Conservation (phyloP, 164 flowering plant species). For the Aristolochia californica region DNA sequence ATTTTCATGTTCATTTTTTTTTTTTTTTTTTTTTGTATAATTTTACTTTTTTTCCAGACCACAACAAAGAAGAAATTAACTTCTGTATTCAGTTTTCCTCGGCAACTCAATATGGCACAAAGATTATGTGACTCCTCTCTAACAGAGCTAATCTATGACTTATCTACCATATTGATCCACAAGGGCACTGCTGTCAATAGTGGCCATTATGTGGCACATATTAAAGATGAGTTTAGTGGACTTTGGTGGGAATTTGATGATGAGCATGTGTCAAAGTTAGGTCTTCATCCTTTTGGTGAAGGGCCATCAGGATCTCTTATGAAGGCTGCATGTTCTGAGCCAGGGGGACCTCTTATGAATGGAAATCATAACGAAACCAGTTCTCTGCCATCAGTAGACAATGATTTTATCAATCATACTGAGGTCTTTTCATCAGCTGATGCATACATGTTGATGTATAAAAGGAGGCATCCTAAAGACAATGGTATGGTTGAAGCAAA, state of each 20-base stretch:
- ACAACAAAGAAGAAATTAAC: conserved; percentile 87
- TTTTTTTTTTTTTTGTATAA: not conserved
- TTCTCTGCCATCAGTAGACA: conserved; percentile 22
- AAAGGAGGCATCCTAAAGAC: conserved; percentile 21
- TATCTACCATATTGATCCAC: conserved; percentile 88
- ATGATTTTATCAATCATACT: conserved; percentile 10
- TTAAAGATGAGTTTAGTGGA: conserved; percentile 71
- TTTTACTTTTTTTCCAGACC: conserved; percentile 40
- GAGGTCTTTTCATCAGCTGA: conserved; percentile 71
- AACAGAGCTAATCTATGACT: conserved; percentile 44
- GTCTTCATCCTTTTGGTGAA: conserved; percentile 78
- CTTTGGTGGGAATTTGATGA: conserved; percentile 99
- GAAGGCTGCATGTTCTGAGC: conserved; percentile 17
- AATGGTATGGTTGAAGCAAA: conserved; percentile 15
- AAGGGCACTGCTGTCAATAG: conserved; percentile 89
- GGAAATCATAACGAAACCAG: conserved; percentile 21
- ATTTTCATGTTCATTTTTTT: not conserved
- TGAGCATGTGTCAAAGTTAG: conserved; percentile 74
- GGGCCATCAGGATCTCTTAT: conserved; percentile 33
- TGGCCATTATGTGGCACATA: conserved; percentile 92
- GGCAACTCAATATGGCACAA: conserved; percentile 53
- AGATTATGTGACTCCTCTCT: conserved; percentile 47
- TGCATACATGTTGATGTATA: conserved; percentile 96
- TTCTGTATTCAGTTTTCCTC: conserved; percentile 71
- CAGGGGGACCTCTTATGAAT: conserved; percentile 15